Base-by-base conservation (phyloP, 2,329 filamentous ascomycete species). In the Lachnellula willkommii region DNA sequence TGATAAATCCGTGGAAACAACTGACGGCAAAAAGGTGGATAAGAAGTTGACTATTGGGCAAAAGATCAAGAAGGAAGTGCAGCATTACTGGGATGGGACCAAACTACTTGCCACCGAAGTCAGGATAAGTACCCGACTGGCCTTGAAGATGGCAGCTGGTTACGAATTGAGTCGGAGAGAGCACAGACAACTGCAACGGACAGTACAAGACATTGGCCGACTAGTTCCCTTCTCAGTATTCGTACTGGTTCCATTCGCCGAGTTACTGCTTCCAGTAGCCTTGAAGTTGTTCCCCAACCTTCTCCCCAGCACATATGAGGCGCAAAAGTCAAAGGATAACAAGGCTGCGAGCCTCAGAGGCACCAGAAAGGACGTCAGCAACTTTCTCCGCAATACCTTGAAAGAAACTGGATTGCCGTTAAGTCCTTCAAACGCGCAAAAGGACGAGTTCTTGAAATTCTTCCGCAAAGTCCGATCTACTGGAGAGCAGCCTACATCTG, bases 21-120 rank as follows among this genome's bases (percentile, higher is more conserved):
- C 83, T 63, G 83, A 88, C 55, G 74, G 73, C 73, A 79, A 84
- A 64, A 87, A 89, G 72, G 85, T 89, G 59, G 81, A 87, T 65
- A 90, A 92, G 77, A 96, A 96, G 70, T 75, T 96, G 73, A 96
- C 92, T 0, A 50, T 97, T 1, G 87, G 84, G 73, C 89, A 97
- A 72, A 95, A 92, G 76, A 85, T 99, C 69, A 99, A 96, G 80
- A 92, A 95, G 72, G 94, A 99, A 74, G 80, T 79, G 14, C 84
- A 87, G 60, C 94, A 99, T 73, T 99, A 99, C 76, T 97, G 94
- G 93, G 94, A 99, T 74, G 94, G 94, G 58, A 97, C 91, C 28
- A 99, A 99, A 75, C 79, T 99, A 67, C 78, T 99, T 64, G 92
- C 87, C 22, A 89, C 90, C 1, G 94, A 99, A 75, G 85, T 97